Evolutionary conservation across 768 basidiomycete genomes (phyloP).

Genomic region (Phaeotremella fagi): DNA sequence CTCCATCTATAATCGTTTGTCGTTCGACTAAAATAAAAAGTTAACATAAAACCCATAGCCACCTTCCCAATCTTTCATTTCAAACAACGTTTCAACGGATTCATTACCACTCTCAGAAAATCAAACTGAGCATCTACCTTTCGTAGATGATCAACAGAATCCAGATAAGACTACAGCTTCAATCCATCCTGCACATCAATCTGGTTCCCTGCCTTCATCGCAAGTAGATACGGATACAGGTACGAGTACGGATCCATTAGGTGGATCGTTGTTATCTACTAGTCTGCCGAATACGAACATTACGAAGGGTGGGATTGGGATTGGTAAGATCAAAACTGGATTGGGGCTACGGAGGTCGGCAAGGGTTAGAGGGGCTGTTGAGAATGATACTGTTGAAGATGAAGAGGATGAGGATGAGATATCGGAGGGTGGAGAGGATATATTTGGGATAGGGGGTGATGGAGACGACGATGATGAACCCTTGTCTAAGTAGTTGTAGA

Average conservation of each 20-base stretch:
- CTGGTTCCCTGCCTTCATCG: background rate
- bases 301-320: too few species aligned
- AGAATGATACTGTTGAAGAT: constrained; percentile 1
- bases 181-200: background rate
- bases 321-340: too few species aligned
- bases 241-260: too few species aligned
- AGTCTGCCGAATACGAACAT: too few species aligned
- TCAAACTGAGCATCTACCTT: constrained; percentile 21
- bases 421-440: background rate
- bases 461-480: constrained; percentile 12
- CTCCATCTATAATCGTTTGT: background rate
- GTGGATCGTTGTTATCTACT: too few species aligned
- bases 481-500: too few species aligned
- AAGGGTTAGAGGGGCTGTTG: constrained; percentile 3
- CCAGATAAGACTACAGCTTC: background rate
- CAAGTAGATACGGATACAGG: too few species aligned
- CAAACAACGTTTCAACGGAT: constrained; percentile 37
- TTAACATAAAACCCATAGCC: constrained; percentile 14
- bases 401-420: background rate
- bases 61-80: constrained; percentile 26
- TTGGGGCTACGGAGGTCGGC: too few species aligned
- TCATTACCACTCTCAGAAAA: constrained; percentile 27
- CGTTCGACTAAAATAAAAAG: background rate
- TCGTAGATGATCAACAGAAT: background rate
- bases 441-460: constrained; percentile 17